Evolutionary conservation across 2,329 filamentous ascomycete species (phyloP).

Genomic region (Dactylonectria estremocensis): DNA sequence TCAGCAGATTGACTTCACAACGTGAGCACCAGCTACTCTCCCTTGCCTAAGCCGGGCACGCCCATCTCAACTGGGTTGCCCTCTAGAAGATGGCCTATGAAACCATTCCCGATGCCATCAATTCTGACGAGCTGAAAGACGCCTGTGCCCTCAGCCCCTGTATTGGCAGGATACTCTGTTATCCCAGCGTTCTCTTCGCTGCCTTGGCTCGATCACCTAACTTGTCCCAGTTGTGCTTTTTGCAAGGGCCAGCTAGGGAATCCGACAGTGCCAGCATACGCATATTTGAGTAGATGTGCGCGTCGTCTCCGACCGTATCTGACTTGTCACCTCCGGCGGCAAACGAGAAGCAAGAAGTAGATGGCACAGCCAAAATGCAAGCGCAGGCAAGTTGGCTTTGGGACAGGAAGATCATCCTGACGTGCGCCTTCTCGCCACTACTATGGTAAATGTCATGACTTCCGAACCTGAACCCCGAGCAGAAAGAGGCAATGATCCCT

Average conservation of each 20-base stretch:
- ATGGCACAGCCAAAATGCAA: neutral
- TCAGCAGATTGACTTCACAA: neutral
- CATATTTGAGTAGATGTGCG: neutral
- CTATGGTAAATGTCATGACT: neutral
- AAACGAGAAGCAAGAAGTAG: neutral
- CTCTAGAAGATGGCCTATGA: slow-evolving; percentile 7
- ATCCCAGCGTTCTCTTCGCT: neutral
- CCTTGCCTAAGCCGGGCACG: neutral
- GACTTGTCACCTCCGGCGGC: no score
- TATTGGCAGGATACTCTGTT: neutral
- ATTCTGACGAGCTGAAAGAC: neutral
- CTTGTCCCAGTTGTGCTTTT: neutral
- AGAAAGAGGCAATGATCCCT: neutral
- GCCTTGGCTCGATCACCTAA: neutral
- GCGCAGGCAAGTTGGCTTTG: neutral
- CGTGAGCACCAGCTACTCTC: neutral
- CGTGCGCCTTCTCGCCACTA: slow-evolving; percentile 4
- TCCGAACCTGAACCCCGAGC: neutral
- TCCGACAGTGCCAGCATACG: neutral
- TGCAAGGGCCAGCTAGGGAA: neutral
- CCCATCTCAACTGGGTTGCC: neutral
- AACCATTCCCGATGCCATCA: slow-evolving; percentile 3
- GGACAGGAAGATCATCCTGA: neutral
- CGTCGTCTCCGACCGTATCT: neutral
- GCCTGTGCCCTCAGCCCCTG: slow-evolving; percentile 9